A percentile compares a stretch with the other conserved stretches of the same genome.
These are phyloP conservation scores for Nicotiana tabacum DNA, from an alignment of 257 asterid genomes.

Conservation along the genomic window DNA sequence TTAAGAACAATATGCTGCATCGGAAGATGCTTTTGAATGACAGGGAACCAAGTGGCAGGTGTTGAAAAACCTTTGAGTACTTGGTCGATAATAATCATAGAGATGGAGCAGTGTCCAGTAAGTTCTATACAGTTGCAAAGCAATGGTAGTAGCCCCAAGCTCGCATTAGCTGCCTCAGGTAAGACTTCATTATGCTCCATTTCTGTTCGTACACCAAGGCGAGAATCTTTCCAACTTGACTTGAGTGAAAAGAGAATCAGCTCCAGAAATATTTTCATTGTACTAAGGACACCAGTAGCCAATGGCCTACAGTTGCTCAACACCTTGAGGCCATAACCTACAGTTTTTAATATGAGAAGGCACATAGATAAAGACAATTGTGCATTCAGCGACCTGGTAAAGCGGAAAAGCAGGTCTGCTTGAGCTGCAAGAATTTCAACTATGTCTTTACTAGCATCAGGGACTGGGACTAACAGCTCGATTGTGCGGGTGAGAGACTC, in stretches of 20 bases:
- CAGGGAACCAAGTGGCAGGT: slow-evolving; percentile 71
- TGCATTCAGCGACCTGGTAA: slow-evolving; percentile 38
- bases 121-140: slow-evolving; percentile 64
- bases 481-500: slow-evolving; percentile 51
- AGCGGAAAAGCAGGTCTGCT: slow-evolving; percentile 64
- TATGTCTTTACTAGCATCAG: slow-evolving; percentile 40
- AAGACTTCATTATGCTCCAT: slow-evolving; percentile 32
- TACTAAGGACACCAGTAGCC: slow-evolving; percentile 30
- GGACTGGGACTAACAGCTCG: slow-evolving; percentile 43
- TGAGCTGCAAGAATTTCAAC: slow-evolving; percentile 69
- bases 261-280: slow-evolving; percentile 50
- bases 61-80: slow-evolving; percentile 63
- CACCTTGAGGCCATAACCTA: slow-evolving; percentile 70
- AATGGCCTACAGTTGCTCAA: slow-evolving; percentile 43
- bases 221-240: slow-evolving; percentile 24
- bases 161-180: slow-evolving; percentile 50
- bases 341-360: slow-evolving; percentile 52
- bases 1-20: slow-evolving; percentile 55
- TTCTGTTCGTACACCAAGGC: slow-evolving; percentile 13
- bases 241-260: slow-evolving; percentile 55
- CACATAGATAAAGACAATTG: slow-evolving; percentile 30
- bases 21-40: slow-evolving; percentile 66
- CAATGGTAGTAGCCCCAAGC: slow-evolving; percentile 68
- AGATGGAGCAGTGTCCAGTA: slow-evolving; percentile 49
- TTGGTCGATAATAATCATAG: slow-evolving; percentile 59